These are phyloP conservation scores for Russula griseocarnosa DNA, from an alignment of 768 basidiomycete genomes.

Conservation along the genomic window DNA sequence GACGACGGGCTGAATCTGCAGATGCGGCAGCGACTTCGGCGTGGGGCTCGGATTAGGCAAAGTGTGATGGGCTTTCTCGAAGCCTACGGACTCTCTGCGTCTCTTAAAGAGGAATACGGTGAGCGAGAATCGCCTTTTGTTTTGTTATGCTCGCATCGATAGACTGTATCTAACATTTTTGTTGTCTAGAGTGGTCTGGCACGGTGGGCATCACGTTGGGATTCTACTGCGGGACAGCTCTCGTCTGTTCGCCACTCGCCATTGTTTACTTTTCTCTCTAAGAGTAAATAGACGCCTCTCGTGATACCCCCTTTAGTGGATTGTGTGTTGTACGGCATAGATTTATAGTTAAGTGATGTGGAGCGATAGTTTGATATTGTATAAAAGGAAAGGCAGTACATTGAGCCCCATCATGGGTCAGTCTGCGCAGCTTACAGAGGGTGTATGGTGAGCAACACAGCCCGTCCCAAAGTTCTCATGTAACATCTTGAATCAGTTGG, in stretches of 20 bases:
- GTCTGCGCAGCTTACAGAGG: too few species aligned
- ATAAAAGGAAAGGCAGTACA: too few species aligned
- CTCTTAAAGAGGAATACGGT: conserved; percentile 10
- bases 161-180: not conserved
- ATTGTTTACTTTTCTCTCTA: not conserved
- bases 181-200: conserved; percentile 12
- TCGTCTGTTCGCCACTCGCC: conserved; percentile 17
- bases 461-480: too few species aligned
- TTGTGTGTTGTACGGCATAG: not conserved
- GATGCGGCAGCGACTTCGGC: not conserved
- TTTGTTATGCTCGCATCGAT: not conserved
- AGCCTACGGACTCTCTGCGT: conserved; percentile 3
- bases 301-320: not conserved
- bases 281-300: not conserved
- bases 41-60: not conserved
- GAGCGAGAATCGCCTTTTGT: not conserved
- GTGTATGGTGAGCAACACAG: too few species aligned
- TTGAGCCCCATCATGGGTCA: too few species aligned
- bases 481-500: too few species aligned
- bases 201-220: conserved; percentile 9
- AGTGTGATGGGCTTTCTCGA: not conserved
- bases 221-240: conserved; percentile 7
- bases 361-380: too few species aligned
- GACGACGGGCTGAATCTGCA: not conserved
- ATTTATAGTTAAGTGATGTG: not conserved